Conservation (phyloP, 768 basidiomycete genomes). For the Tulasnella sp. region DNA sequence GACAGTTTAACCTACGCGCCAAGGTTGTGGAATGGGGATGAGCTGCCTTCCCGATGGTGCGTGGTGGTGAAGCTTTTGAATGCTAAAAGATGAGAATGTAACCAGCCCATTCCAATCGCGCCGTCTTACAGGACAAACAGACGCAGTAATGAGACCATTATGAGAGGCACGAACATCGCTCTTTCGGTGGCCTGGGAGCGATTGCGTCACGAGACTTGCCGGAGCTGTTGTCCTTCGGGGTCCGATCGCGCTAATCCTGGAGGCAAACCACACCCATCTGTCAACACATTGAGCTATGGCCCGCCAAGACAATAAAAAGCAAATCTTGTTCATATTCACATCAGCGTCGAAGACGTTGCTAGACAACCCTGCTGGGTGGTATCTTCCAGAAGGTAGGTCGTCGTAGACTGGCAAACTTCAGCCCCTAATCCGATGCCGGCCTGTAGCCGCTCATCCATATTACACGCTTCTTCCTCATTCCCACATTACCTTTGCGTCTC, state of each 20-base stretch:
- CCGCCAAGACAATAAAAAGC: background rate
- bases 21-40: background rate
- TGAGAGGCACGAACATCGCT: background rate
- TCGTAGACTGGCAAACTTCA: background rate
- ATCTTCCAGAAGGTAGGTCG: slow-evolving; percentile 49
- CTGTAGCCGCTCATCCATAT: slow-evolving; percentile 56
- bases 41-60: background rate
- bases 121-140: background rate
- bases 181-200: background rate
- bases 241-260: background rate
- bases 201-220: background rate
- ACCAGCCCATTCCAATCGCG: background rate
- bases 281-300: background rate
- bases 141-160: background rate
- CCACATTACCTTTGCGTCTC: slow-evolving; percentile 52
- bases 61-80: background rate
- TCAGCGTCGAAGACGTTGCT: slow-evolving; percentile 51
- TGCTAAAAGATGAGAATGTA: background rate
- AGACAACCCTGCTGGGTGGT: slow-evolving; percentile 36
- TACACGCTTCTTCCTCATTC: slow-evolving; percentile 45
- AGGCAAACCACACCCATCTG: background rate
- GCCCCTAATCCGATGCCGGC: background rate
- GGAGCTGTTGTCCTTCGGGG: background rate
- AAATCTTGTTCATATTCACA: slow-evolving; percentile 63
- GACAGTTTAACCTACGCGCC: background rate